Evolutionary conservation across 371 early-diverging fungal genomes (phyloP), one percentile per base, ranked within the genome.

Genomic region (Mortierella sp.): DNA sequence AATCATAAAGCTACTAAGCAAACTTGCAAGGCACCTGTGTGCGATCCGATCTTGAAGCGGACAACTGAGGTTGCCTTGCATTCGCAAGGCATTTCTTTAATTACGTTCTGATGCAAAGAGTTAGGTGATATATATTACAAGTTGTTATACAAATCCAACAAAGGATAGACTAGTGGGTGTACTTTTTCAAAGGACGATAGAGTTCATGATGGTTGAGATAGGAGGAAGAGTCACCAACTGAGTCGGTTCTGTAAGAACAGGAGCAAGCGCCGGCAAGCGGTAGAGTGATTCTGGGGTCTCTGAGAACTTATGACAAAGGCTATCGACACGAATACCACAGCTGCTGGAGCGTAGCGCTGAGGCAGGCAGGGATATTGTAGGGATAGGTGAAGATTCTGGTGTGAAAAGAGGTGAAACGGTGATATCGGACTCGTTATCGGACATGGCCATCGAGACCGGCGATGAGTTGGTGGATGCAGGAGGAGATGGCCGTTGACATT

Each of bases 321-420:
- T 39, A 19, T 14, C 16, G n/a, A 4, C 19, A 43, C 5, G 3
- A 19, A 4, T 43, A 16, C 45, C 5, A 18, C 45, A 4, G 16
- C 5, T 16, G 5, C 45, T 4, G 19, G 3, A 9, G 48, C 2
- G 16, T 24, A 24, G 7, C 5, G 45, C 21, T 9, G 13, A 38
- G 13, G 47, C 14, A n/a, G 28, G 13, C 55, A 53, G 13, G 19
- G 43, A 14, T 18, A 49, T 38, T 45, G 56, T 57, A 13, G 76
- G 76, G 12, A 54, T 59, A 26, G 76, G 76, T 12, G 76, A 74
- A n/a, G 69, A 54, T 62, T 76, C 76, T 26, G 76, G 76, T 0
- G 76, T 76, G 46, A 76, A 76, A 18, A 76, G 66, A 6, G 76
- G 76, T 50, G 76, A 69, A 1, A 55, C 13, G 13, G 56, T 21